Evolutionary conservation across 2,329 filamentous ascomycete species (phyloP), one percentile per base, ranked within the genome.

Genomic region (Sphaerulina vaccinii): DNA sequence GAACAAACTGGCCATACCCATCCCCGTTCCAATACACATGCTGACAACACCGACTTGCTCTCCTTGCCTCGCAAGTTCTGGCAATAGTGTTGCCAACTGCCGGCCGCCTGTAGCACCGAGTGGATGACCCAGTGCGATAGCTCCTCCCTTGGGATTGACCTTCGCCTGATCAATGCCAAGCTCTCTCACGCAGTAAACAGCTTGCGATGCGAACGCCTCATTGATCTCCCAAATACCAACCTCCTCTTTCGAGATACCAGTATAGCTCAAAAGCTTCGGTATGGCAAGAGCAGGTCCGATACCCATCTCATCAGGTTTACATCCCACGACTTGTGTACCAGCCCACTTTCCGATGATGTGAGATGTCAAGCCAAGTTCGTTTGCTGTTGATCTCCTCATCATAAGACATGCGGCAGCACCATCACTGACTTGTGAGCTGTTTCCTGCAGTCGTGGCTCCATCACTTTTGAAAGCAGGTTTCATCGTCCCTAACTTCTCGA

Each of bases 171-270:
- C 84, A 16, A 92, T 73, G 0, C 84, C 86, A 9, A 93, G 67
- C 63, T 83, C 79, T 54, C 89, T 75, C 39, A 92, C 73, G 62
- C 86, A 91, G 72, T 95, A 81, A 46, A 85, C 65, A 33, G 81
- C 80, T 65, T 85, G 82, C 42, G 75, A 79, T 3, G 81, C 82
- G 67, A 85, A 85, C 11, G 82, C 82, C 79, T 96, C 91, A 70
- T 96, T 96, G 71, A 96, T 87, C 76, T 96, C 91, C 90, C 90
- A 96, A 8, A 93, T 76, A 29, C 85, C 80, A 0, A 97, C 82
- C 52, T 96, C 89, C 2, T 77, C 75, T 10, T 75, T 84, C 37
- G 73, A 67, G 11, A 96, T 69, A 0, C 85, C 88, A 1, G 86
- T 80, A 55, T 82, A 81, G 15, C 75, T 70, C n/a, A 96, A 77